Evolutionary conservation across 2,329 filamentous ascomycete genomes (phyloP).

Genomic region (Hymenotorrendiella dingleyae): DNA sequence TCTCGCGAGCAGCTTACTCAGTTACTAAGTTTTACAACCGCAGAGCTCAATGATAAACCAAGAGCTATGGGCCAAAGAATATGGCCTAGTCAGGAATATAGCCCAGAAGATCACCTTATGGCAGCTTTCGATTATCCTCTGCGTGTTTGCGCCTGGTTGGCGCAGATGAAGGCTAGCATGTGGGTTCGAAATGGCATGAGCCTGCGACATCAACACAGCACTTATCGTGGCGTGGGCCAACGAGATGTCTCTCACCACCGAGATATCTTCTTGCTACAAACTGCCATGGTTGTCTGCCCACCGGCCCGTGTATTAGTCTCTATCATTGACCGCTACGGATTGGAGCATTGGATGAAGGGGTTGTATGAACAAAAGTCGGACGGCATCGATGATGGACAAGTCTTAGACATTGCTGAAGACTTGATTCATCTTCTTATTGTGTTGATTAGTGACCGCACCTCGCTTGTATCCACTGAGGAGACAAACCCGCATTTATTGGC

Average conservation of each 20-base stretch:
- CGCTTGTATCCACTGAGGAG: conserved; percentile 64
- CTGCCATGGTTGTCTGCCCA: conserved; percentile 79
- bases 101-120: conserved; percentile 73
- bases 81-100: conserved; percentile 51
- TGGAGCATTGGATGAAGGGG: conserved; percentile 81
- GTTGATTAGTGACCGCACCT: conserved; percentile 80
- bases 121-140: conserved; percentile 89
- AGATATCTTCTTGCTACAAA: conserved; percentile 90
- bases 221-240: conserved; percentile 83
- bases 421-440: conserved; percentile 92
- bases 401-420: conserved; percentile 90
- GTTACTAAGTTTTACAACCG: conserved; percentile 65
- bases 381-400: conserved; percentile 79
- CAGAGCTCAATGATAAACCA: conserved; percentile 62
- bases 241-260: conserved; percentile 90
- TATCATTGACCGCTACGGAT: conserved; percentile 85
- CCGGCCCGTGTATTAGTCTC: conserved; percentile 79
- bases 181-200: conserved; percentile 98
- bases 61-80: conserved; percentile 52
- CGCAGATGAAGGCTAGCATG: conserved; percentile 97
- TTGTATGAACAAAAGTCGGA: conserved; percentile 66
- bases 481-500: conserved; percentile 59
- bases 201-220: conserved; percentile 87
- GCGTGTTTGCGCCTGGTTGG: conserved; percentile 89
- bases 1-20: conserved; percentile 58